Conservation (phyloP, 176 grass and related monocot genomes). For the Eragrostis curvula region DNA sequence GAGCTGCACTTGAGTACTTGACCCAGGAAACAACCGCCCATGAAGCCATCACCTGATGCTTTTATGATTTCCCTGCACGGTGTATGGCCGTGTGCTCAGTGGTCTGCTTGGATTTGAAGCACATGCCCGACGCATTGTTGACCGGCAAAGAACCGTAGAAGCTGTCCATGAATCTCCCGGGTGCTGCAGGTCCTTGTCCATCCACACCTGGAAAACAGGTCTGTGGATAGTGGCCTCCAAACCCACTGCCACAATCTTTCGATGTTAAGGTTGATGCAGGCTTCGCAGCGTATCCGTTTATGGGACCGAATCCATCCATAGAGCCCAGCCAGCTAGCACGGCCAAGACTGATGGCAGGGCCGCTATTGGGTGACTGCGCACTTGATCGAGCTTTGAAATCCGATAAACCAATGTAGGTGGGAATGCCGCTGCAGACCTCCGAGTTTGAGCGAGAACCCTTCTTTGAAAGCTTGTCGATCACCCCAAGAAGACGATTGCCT, state of each 20-base stretch:
- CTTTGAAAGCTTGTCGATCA: constrained; percentile 42
- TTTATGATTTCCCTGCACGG: too few species aligned
- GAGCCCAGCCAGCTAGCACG: background rate
- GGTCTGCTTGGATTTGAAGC: background rate
- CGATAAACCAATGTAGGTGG: constrained; percentile 24
- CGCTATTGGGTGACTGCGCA: constrained; percentile 20
- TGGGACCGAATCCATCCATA: background rate
- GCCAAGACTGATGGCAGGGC: constrained; percentile 17
- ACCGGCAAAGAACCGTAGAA: background rate
- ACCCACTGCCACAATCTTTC: too few species aligned
- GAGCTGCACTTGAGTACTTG: background rate
- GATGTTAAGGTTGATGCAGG: background rate
- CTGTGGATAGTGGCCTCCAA: too few species aligned
- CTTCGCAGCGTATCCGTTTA: background rate
- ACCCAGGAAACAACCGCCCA: background rate
- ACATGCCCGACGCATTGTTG: background rate
- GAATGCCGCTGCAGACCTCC: background rate
- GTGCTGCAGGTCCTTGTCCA: background rate
- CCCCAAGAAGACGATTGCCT: constrained; percentile 51
- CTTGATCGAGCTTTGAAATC: constrained; percentile 2
- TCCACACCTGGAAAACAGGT: too few species aligned
- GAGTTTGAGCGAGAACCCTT: constrained; percentile 37
- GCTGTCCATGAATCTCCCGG: constrained; percentile 36
- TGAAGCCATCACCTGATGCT: too few species aligned
- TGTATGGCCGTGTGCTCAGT: too few species aligned